Percentiles rank a stretch among this genome's conserved stretches.
phyloP scores from a whole-genome alignment of 2,329 filamentous ascomycete species.

The Xylaria sp. region DNA sequence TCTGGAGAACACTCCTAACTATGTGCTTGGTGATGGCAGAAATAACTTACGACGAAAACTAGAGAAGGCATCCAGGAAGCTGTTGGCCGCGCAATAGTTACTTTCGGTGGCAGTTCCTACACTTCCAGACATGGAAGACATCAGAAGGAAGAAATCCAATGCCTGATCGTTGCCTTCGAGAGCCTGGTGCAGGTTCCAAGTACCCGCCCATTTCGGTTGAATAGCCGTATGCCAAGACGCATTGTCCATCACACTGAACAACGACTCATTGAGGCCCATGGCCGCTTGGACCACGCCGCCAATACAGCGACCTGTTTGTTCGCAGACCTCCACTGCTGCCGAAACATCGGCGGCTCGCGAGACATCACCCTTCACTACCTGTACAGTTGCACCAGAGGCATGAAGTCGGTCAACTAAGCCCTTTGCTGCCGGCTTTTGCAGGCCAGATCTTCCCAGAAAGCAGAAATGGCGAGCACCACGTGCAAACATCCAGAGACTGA shows the following conservation, averaged over 20 bases:
- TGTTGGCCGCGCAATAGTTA: neutral
- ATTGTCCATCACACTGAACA: neutral
- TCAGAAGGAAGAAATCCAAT: neutral
- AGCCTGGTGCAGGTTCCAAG: neutral
- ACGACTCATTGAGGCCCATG: too few species aligned
- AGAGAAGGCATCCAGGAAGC: neutral
- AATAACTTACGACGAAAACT: neutral
- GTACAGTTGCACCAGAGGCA: neutral
- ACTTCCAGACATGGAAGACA: neutral
- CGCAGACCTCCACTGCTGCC: neutral
- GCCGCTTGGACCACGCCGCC: neutral
- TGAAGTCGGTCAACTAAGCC: neutral
- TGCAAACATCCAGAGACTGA: neutral
- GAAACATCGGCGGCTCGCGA: too few species aligned
- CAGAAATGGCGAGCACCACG: neutral
- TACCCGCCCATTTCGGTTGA: neutral
- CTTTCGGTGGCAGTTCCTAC: neutral
- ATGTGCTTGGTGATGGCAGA: neutral
- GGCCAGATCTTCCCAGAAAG: neutral
- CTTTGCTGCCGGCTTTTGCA: neutral
- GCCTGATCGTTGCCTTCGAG: neutral
- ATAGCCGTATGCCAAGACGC: neutral
- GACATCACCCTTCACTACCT: neutral
- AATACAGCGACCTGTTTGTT: neutral
- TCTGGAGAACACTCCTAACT: neutral